phyloP scores from a whole-genome alignment of 345 rosid genomes.

The Pistacia integerrima region DNA sequence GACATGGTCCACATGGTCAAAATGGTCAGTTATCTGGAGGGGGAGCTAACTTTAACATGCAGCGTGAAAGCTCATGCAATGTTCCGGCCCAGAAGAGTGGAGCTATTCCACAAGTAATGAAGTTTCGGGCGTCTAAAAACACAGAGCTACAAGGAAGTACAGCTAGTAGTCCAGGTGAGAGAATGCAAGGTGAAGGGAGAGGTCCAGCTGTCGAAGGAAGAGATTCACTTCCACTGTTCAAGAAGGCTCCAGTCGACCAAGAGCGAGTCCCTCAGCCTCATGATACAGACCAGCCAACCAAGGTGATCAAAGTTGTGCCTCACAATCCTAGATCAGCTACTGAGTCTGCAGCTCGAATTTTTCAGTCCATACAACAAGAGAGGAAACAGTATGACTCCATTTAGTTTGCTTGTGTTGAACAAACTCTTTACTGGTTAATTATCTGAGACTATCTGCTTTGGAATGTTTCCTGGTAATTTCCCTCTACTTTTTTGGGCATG shows the following conservation, averaged over 20 bases:
- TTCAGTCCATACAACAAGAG: constrained; percentile 85
- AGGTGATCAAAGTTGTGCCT: constrained; percentile 86
- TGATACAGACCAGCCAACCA: constrained; percentile 35
- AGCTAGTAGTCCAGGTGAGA: constrained; percentile 50
- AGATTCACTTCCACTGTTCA: constrained; percentile 34
- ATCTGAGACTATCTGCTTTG: not conserved
- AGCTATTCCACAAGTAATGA: constrained; percentile 23
- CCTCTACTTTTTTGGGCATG: not conserved
- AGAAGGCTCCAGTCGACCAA: constrained; percentile 18
- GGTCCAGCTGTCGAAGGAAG: constrained; percentile 24
- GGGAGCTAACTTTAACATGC: constrained; percentile 37
- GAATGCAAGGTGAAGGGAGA: constrained; percentile 21
- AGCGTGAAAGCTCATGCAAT: constrained; percentile 46
- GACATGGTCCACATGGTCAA: constrained; percentile 30
- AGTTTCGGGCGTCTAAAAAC: constrained; percentile 41
- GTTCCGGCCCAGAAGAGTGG: constrained; percentile 33
- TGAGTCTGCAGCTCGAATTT: constrained; percentile 84
- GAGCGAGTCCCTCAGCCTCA: constrained; percentile 23
- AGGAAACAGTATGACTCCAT: constrained; percentile 53
- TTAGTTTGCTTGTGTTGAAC: constrained; percentile 17
- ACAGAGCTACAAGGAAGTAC: constrained; percentile 52
- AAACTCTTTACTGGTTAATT: constrained; percentile 1
- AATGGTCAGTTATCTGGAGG: constrained; percentile 36
- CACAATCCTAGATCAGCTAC: constrained; percentile 77
- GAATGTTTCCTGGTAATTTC: constrained; percentile 10